Conservation (phyloP, 164 flowering plant genomes). For the Annona squamosa region DNA sequence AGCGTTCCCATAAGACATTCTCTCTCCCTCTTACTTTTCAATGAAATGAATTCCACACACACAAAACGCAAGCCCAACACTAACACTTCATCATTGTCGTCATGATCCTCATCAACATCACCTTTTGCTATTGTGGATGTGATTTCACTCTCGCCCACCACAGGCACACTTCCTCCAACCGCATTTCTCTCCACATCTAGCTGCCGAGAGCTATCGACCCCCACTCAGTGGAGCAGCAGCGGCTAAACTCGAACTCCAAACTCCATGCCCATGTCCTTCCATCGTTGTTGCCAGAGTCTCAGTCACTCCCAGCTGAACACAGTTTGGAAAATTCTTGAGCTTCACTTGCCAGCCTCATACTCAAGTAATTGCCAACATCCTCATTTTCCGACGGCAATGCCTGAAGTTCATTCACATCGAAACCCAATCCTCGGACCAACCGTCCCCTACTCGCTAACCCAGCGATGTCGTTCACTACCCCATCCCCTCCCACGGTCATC, state of each 20-base stretch:
- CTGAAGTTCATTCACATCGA: not conserved
- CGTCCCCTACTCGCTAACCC: not conserved
- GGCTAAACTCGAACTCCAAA: not conserved
- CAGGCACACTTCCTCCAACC: not conserved
- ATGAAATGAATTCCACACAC: not conserved
- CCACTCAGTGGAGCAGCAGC: not conserved
- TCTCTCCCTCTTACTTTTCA: constrained; percentile 43
- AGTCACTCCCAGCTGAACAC: constrained; percentile 11
- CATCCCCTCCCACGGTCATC: not conserved
- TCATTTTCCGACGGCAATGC: not conserved
- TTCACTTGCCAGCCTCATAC: not conserved
- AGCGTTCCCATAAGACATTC: constrained; percentile 32
- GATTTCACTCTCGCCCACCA: not conserved
- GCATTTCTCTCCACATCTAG: not conserved
- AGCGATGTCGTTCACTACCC: not conserved
- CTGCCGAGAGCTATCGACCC: not conserved
- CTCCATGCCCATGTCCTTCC: not conserved
- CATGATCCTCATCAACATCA: not conserved
- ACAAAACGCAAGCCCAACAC: constrained; percentile 12
- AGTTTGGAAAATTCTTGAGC: not conserved
- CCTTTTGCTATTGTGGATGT: not conserved
- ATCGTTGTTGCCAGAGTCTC: constrained; percentile 1
- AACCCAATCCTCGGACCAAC: not conserved
- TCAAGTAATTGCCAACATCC: not conserved
- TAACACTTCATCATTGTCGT: constrained; percentile 20